phyloP scores from a whole-genome alignment of 495 filamentous ascomycete genomes.

The Cenococcum geophilum region DNA sequence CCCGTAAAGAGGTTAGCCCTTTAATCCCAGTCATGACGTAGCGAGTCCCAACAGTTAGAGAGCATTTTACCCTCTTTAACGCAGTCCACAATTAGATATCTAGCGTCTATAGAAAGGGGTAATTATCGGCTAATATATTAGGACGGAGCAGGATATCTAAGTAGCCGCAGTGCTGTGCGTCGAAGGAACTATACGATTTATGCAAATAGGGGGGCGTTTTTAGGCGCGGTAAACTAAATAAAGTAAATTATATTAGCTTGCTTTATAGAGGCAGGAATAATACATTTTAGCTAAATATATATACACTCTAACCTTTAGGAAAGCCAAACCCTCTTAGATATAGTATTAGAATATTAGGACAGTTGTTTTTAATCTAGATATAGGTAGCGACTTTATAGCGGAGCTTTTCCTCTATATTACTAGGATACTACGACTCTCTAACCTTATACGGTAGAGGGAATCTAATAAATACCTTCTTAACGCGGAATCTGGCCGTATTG shows the following conservation, averaged over 20 bases:
- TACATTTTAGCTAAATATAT: no score
- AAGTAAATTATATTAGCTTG: neutral
- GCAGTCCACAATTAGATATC: slow-evolving; percentile 22
- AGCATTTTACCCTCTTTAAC: slow-evolving; percentile 36
- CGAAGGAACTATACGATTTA: neutral
- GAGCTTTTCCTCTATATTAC: no score
- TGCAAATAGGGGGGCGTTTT: neutral
- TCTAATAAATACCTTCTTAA: no score
- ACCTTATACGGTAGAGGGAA: no score
- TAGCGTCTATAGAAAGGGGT: neutral
- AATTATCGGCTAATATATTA: neutral
- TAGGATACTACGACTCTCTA: no score
- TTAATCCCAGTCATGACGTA: slow-evolving; percentile 21
- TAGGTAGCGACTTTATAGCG: no score
- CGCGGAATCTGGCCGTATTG: no score
- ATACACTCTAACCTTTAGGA: no score
- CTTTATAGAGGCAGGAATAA: no score
- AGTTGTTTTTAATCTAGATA: no score
- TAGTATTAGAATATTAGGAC: no score
- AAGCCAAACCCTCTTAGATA: no score
- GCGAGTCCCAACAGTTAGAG: slow-evolving; percentile 33
- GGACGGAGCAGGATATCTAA: neutral
- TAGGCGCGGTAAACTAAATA: neutral
- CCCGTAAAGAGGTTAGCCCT: slow-evolving; percentile 34
- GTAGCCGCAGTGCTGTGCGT: neutral